phyloP scores from a whole-genome alignment of 495 filamentous ascomycete genomes.

The Daldinia decipiens region DNA sequence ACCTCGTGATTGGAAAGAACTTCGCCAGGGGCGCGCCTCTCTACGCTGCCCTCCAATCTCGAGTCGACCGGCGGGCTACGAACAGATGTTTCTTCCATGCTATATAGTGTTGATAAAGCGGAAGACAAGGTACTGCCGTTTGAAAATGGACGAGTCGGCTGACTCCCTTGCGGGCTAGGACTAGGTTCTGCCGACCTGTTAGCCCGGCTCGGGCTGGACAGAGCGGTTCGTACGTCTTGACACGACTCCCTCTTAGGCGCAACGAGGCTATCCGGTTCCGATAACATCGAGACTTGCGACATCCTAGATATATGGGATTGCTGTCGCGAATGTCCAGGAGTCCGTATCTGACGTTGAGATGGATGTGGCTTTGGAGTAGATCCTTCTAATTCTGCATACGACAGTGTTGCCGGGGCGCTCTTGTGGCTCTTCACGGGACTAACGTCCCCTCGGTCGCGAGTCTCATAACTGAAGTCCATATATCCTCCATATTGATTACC shows the following conservation, averaged over 20 bases:
- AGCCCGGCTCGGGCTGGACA: constrained; percentile 42
- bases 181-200: constrained; percentile 23
- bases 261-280: constrained; percentile 49
- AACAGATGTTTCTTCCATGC: constrained; percentile 52
- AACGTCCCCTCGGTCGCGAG: constrained; percentile 21
- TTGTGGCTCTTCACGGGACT: constrained; percentile 47
- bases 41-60: constrained; percentile 5
- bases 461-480: constrained; percentile 3
- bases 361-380: constrained; percentile 2
- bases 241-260: constrained; percentile 27
- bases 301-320: constrained; percentile 43
- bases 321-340: constrained; percentile 37
- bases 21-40: constrained; percentile 8
- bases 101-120: constrained; percentile 57
- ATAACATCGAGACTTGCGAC: constrained; percentile 50
- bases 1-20: constrained; percentile 25
- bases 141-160: constrained; percentile 38
- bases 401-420: constrained; percentile 45
- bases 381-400: constrained; percentile 34
- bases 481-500: background rate
- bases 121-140: constrained; percentile 52
- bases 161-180: constrained; percentile 27
- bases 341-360: constrained; percentile 23
- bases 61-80: constrained; percentile 28
- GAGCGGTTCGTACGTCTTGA: constrained; percentile 38